Evolutionary conservation across 352 stramenopile species (phyloP), one percentile per base, ranked within the genome.

Genomic region (Thraustochytrium aureum): DNA sequence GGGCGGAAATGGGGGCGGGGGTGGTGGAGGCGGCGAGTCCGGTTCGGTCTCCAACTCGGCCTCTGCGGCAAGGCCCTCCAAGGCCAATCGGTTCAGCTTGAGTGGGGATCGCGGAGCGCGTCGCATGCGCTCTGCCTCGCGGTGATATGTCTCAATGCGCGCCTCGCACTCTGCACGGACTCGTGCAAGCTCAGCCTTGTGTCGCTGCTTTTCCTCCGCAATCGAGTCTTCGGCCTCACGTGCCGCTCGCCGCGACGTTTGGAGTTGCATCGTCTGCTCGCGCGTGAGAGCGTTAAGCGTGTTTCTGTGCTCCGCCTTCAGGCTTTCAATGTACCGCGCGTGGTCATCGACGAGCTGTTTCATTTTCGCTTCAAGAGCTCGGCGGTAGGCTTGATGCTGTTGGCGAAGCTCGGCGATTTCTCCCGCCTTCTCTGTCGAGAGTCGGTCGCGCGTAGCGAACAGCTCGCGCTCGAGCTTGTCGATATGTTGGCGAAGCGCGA

Each of bases 231-330:
- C 50, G 1, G 69, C 69, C 66, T 43, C 26, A 22, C 37, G 10
- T 4, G 69, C 61, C 3, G 69, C 35, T 2, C 39, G 37, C 7
- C 69, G 69, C 7, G 69, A 45, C 37, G 39, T 56, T 35, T 79
- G 47, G 6, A 79, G 56, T 52, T 79, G 69, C 69, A 79, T 79
- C 10, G 65, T 72, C 20, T 73, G 52, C 69, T 79, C 69, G 20
- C 61, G 65, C 20, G 47, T 26, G 5, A 79, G 22, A 10, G 69
- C 69, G 32, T 12, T 37, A 20, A 50, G 65, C 20, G 30, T 45
- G 30, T 59, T 6, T 7, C 54, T 14, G 33, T 79, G 69, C 4
- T 79, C 59, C 26, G 26, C 22, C 38, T 79, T n/a, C 50, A 73
- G 22, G 12, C 54, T 35, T 2, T 50, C 30, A 64, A 79, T 32